phyloP scores from a whole-genome alignment of 306 rosid genomes.

The Malus sylvestris region DNA sequence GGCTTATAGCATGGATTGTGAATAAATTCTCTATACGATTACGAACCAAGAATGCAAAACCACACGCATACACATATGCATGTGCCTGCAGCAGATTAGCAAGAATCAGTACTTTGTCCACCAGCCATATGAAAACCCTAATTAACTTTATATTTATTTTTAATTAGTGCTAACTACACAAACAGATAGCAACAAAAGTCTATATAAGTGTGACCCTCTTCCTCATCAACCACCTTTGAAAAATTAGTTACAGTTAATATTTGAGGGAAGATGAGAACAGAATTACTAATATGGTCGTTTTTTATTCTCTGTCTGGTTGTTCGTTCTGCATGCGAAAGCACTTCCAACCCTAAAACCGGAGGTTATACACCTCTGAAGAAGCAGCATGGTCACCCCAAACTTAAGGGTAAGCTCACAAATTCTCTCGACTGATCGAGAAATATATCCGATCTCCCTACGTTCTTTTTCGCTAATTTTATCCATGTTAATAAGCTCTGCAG shows the following conservation, averaged over 20 bases:
- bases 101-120: background rate
- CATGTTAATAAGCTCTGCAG: conserved; percentile 21
- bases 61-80: background rate
- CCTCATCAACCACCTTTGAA: background rate
- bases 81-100: background rate
- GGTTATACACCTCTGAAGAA: conserved; percentile 10
- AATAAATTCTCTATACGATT: background rate
- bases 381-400: conserved; percentile 9
- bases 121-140: background rate
- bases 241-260: background rate
- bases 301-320: conserved; percentile 26
- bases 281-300: conserved; percentile 14
- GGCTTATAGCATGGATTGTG: background rate
- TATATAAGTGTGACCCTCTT: background rate
- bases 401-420: conserved; percentile 21
- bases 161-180: background rate
- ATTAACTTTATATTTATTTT: background rate
- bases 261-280: conserved; percentile 9
- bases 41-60: no score
- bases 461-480: background rate
- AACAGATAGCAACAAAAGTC: background rate
- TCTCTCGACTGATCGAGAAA: background rate
- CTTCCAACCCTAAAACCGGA: conserved; percentile 6
- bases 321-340: conserved; percentile 15
- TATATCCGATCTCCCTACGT: background rate